A percentile compares a stretch with the other conserved stretches of the same genome.
Conservation (phyloP, 2,329 filamentous ascomycete species). For the Laburnicola sp. region DNA sequence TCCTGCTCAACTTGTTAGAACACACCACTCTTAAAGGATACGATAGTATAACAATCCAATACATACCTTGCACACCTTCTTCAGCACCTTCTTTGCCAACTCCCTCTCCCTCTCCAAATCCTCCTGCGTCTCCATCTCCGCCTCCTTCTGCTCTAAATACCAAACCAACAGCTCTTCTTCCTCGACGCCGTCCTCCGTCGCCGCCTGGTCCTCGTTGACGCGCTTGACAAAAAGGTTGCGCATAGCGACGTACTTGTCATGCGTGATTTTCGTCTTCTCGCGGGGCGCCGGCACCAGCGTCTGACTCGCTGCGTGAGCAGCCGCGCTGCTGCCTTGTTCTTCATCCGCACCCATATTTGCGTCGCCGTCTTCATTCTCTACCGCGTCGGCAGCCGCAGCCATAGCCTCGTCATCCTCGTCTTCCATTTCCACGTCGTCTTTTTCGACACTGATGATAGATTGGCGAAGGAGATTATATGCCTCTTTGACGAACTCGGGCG, state of each 20-base stretch:
- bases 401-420: conserved; percentile 71
- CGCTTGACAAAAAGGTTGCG: conserved; percentile 82
- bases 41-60: no score
- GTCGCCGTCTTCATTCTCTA: conserved; percentile 48
- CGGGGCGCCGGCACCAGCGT: conserved; percentile 48
- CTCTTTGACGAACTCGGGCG: conserved; percentile 81
- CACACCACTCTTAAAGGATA: background rate
- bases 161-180: conserved; percentile 79
- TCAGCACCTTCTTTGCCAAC: conserved; percentile 81
- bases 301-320: conserved; percentile 40
- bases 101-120: conserved; percentile 75
- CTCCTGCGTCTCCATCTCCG: conserved; percentile 77
- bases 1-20: conserved; percentile 50
- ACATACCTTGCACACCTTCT: conserved; percentile 91
- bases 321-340: conserved; percentile 42
- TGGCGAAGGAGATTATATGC: conserved; percentile 89
- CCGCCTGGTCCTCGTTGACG: conserved; percentile 79
- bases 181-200: conserved; percentile 78
- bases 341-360: conserved; percentile 32
- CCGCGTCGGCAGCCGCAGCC: conserved; percentile 56
- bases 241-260: conserved; percentile 92
- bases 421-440: conserved; percentile 94
- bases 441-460: conserved; percentile 96
- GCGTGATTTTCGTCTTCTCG: conserved; percentile 84
- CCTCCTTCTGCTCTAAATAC: conserved; percentile 92